These are phyloP conservation scores for Cordia subcordata DNA, from an alignment of 257 asterid species.

Conservation along the genomic window DNA sequence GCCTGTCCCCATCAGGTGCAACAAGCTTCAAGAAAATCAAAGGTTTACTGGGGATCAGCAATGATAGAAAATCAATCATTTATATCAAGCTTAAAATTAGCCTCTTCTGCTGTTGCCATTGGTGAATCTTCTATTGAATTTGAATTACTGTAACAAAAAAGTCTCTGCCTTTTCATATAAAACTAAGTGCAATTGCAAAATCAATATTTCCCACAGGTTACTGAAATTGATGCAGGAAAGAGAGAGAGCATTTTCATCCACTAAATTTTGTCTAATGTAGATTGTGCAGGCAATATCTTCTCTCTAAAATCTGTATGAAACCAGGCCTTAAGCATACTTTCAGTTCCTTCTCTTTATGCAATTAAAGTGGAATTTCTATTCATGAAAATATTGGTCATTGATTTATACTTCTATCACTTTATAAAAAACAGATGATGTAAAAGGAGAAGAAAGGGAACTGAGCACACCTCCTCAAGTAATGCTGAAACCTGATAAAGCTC, in stretches of 20 bases:
- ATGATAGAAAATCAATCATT: background rate
- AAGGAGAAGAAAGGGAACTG: conserved; percentile 8
- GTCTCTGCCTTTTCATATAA: no score
- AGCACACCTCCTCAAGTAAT: conserved; percentile 73
- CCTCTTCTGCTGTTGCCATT: background rate
- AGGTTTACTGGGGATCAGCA: background rate
- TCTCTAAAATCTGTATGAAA: no score
- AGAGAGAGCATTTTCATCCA: no score
- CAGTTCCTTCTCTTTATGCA: background rate
- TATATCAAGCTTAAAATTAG: background rate
- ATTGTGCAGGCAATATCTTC: no score
- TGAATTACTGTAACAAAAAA: no score
- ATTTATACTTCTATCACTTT: no score
- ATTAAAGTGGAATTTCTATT: background rate
- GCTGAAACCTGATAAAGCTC: conserved; percentile 68
- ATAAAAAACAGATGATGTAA: background rate
- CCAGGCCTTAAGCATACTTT: no score
- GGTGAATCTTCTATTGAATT: background rate
- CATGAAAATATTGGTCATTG: no score
- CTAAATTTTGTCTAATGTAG: no score
- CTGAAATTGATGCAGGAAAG: no score
- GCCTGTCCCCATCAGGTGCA: conserved; percentile 63
- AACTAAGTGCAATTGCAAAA: background rate
- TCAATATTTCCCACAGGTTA: background rate
- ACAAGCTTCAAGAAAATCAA: conserved; percentile 46